Evolutionary conservation across 352 stramenopile species (phyloP), one percentile per base, ranked within the genome.

Genomic region (Phytopythium montanum): DNA sequence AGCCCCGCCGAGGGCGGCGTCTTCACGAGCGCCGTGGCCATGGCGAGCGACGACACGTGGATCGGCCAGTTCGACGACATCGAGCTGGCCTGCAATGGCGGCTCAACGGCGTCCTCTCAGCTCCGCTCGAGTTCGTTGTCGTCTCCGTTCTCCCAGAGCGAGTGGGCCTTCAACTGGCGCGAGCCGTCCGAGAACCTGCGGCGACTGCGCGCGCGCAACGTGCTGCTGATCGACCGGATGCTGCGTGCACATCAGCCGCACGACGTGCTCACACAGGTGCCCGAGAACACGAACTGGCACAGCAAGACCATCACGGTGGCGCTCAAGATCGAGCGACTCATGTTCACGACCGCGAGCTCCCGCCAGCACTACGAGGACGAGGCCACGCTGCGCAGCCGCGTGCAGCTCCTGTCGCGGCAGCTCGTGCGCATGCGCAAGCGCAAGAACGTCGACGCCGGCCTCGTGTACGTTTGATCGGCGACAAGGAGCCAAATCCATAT

Each of bases 241-340:
- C 64, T 87, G 28, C 72, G 74, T 13, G 72, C 63, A 31, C 76
- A 87, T 61, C 67, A 75, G 54, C 76, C 74, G 2, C 76, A 87
- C 61, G 73, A 82, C 46, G 76, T 87, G 59, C 65, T 87, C 48
- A 87, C 76, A 1, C 67, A 84, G 52, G 72, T 87, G 21, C 76
- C 73, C 4, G 74, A 84, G 61, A 87, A 87, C 72, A 79, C 59
- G 18, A 65, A 84, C 64, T 87, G 76, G 76, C 69, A 75, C 46
- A 79, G 69, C 52, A 87, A 87, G 72, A 87, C 76, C 13, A 76
- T 84, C 56, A 38, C 65, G 38, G 52, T 87, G 42, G 73, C 76
- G 23, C 76, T 84, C 58, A 87, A 87, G 63, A 82, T 87, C 55
- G 77, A 87, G 57, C 69, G 75, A 1, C 72, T 87, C 62, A 81